These are phyloP conservation scores for Amanita pseudoporphyria DNA, from an alignment of 768 basidiomycete species.

Conservation along the genomic window DNA sequence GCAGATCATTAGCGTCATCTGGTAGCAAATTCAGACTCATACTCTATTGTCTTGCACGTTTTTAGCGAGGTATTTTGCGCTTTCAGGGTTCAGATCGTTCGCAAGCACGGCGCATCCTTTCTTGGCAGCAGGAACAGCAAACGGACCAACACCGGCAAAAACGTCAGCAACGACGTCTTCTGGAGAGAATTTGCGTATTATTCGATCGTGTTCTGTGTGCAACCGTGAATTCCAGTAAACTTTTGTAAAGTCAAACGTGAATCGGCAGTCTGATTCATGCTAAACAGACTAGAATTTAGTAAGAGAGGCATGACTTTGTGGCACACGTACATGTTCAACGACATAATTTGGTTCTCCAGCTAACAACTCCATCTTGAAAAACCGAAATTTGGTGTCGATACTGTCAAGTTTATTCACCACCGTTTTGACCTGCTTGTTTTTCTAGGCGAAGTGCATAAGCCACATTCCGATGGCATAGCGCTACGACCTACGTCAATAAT, in stretches of 20 bases:
- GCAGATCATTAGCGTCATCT: not conserved
- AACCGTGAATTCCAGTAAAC: constrained; percentile 99
- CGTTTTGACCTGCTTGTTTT: constrained; percentile 75
- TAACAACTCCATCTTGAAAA: constrained; percentile 94
- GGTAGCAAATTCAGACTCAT: constrained; percentile 13
- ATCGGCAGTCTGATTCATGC: constrained; percentile 80
- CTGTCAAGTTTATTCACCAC: constrained; percentile 92
- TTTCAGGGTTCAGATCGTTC: constrained; percentile 91
- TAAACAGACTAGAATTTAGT: constrained; percentile 22
- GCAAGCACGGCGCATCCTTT: constrained; percentile 85
- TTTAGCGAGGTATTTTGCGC: constrained; percentile 61
- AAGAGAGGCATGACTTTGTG: not conserved
- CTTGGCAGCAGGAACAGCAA: constrained; percentile 87
- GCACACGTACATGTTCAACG: constrained; percentile 70
- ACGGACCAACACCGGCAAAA: constrained; percentile 97
- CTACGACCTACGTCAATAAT: constrained; percentile 67
- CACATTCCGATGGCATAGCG: constrained; percentile 6
- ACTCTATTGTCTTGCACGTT: constrained; percentile 79
- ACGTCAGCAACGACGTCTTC: constrained; percentile 85
- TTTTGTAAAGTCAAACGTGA: constrained; percentile 88
- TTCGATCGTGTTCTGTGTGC: constrained; percentile 81
- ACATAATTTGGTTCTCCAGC: constrained; percentile 85
- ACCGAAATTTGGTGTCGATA: constrained; percentile 80
- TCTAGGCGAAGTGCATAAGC: constrained; percentile 35
- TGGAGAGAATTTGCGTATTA: constrained; percentile 64